A percentile compares a stretch with the other conserved stretches of the same genome.
Evolutionary conservation across 352 stramenopile species (phyloP).

Genomic region (Phytopythium ostracodes): DNA sequence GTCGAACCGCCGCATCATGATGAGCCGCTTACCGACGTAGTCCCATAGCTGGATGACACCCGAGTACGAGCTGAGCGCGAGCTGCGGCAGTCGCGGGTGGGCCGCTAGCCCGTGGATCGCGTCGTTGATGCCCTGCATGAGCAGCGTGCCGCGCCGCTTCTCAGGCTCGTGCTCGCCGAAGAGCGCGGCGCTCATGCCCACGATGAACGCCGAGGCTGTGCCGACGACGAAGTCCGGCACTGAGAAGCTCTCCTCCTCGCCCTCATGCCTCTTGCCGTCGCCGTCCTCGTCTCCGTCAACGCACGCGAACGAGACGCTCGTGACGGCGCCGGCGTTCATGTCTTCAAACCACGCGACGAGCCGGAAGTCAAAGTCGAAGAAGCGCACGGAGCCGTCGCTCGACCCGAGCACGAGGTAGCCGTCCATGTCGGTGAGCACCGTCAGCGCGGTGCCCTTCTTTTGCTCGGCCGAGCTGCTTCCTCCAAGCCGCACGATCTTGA

Average conservation of each 20-base stretch:
- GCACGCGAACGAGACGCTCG: conserved; percentile 84
- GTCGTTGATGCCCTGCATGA: conserved; percentile 90
- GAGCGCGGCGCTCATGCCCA: conserved; percentile 68
- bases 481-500: conserved; percentile 81
- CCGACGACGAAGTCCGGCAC: conserved; percentile 91
- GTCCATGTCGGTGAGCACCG: conserved; percentile 74
- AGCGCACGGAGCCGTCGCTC: conserved; percentile 87
- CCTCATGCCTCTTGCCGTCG: conserved; percentile 4
- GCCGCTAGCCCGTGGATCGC: conserved; percentile 76
- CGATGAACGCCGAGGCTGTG: conserved; percentile 84
- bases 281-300: conserved; percentile 12
- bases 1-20: conserved; percentile 83
- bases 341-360: conserved; percentile 94
- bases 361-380: conserved; percentile 93
- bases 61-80: conserved; percentile 80
- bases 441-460: conserved; percentile 50
- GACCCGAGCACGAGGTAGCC: conserved; percentile 88
- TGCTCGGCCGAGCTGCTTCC: conserved; percentile 30
- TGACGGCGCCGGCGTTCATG: conserved; percentile 86
- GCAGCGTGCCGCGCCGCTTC: conserved; percentile 80
- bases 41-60: conserved; percentile 91
- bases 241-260: conserved; percentile 48
- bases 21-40: conserved; percentile 73
- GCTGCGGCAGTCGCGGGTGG: conserved; percentile 65
- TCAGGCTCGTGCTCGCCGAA: conserved; percentile 88